Percentiles rank a stretch among this genome's conserved stretches.
phyloP scores from a whole-genome alignment of 345 rosid species.

The Eucalyptus marginata region DNA sequence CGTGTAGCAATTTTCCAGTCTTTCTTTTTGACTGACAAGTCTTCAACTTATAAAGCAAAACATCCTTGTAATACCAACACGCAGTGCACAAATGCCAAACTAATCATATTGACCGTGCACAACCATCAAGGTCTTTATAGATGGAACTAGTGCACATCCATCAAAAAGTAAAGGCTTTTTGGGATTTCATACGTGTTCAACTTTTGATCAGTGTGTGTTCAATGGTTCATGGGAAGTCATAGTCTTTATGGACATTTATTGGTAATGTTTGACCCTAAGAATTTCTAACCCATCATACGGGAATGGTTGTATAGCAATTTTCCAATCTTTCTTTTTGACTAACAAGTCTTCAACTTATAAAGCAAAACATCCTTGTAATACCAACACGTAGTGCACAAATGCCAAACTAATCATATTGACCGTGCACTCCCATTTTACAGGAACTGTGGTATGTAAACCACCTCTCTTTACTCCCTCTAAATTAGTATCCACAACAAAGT shows the following conservation, averaged over 20 bases:
- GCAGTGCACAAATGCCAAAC: neutral
- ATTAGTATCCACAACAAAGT: neutral
- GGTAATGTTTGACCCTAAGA: neutral
- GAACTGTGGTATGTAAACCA: neutral
- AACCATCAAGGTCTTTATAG: neutral
- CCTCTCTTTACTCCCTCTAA: neutral
- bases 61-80: neutral
- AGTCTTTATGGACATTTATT: neutral
- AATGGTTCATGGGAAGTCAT: neutral
- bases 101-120: too few species aligned
- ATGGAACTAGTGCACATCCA: neutral
- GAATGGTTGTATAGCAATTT: neutral
- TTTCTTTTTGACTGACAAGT: neutral
- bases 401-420: rapidly evolving
- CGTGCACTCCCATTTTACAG: neutral
- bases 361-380: neutral
- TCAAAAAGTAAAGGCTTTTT: neutral
- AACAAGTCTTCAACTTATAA: neutral
- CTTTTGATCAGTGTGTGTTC: neutral
- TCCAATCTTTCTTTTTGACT: neutral
- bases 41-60: neutral
- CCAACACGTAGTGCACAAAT: neutral
- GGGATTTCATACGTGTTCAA: neutral
- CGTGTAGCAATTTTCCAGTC: neutral
- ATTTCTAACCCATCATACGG: neutral